Conservation (phyloP, 2,329 filamentous ascomycete species). For the Fragosphaeria purpurea region DNA sequence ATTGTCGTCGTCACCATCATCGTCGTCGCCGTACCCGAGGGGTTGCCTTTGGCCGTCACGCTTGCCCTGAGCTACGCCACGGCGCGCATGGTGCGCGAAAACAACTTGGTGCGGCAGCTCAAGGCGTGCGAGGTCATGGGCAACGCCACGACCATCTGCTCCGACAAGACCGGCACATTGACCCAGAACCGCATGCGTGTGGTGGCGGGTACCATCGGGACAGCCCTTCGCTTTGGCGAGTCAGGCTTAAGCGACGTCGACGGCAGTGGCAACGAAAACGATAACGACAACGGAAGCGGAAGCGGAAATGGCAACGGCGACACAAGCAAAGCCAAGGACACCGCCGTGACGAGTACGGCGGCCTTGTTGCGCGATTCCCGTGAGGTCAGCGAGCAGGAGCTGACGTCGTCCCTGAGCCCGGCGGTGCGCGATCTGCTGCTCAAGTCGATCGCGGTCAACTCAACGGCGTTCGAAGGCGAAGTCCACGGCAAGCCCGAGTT, state of each 20-base stretch:
- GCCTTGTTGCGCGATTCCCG: constrained; percentile 14
- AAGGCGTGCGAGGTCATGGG: constrained; percentile 77
- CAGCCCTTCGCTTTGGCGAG: constrained; percentile 43
- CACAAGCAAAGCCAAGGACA: constrained; percentile 9
- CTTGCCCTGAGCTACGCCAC: constrained; percentile 68
- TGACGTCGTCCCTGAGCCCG: constrained; percentile 33
- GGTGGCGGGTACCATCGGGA: constrained; percentile 50
- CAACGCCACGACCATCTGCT: constrained; percentile 52
- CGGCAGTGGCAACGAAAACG: constrained; percentile 12
- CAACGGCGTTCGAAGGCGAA: constrained; percentile 67
- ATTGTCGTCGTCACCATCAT: constrained; percentile 73
- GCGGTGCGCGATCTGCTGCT: constrained; percentile 43
- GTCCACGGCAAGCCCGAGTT: constrained; percentile 57
- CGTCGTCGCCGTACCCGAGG: constrained; percentile 70
- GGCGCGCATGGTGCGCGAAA: constrained; percentile 66
- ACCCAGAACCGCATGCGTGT: constrained; percentile 63
- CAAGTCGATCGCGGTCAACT: constrained; percentile 55
- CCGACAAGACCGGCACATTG: constrained; percentile 57
- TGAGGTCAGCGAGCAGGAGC: constrained; percentile 34
- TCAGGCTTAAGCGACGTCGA: constrained; percentile 9
- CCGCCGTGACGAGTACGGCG: background rate
- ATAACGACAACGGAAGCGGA: constrained; percentile 13
- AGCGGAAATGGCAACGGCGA: constrained; percentile 16
- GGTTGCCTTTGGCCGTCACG: constrained; percentile 67
- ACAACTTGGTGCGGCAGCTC: constrained; percentile 66